These are phyloP conservation scores for Trichoderma sp. DNA, from an alignment of 2,329 filamentous ascomycete species.

Conservation along the genomic window DNA sequence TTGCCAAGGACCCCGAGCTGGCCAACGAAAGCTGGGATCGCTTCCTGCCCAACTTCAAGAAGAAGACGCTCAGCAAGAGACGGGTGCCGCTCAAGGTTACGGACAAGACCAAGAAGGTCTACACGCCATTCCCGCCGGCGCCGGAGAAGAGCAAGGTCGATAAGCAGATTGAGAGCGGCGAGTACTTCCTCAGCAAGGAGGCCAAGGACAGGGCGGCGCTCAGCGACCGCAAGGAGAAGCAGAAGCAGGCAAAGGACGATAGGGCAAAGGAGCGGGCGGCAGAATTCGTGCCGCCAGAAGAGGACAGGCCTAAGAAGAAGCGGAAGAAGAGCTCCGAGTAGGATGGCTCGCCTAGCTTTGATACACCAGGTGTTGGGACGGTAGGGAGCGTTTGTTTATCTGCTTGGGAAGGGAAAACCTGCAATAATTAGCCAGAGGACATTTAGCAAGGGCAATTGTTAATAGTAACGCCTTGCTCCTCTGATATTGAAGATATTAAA, in stretches of 20 bases:
- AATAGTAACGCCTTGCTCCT: neutral
- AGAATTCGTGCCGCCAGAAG: constrained; percentile 84
- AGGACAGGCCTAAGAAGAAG: constrained; percentile 64
- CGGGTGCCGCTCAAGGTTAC: constrained; percentile 78
- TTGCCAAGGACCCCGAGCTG: constrained; percentile 83
- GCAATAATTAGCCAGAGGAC: neutral
- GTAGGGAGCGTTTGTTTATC: constrained; percentile 5
- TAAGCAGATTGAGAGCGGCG: constrained; percentile 93
- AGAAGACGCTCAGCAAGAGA: constrained; percentile 80
- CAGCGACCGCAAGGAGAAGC: constrained; percentile 78
- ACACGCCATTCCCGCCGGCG: constrained; percentile 94
- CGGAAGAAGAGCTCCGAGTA: constrained; percentile 51
- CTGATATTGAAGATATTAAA: neutral
- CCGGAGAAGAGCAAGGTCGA: constrained; percentile 99
- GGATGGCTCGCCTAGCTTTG: constrained; percentile 4
- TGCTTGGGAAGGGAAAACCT: neutral
- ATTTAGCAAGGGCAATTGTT: neutral
- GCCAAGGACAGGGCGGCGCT: constrained; percentile 81
- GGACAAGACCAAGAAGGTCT: constrained; percentile 90
- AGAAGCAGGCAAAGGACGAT: constrained; percentile 82
- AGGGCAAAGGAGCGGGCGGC: constrained; percentile 80
- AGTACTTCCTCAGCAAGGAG: constrained; percentile 92
- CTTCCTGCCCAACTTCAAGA: constrained; percentile 97
- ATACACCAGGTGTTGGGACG: constrained; percentile 9
- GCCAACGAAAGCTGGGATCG: constrained; percentile 90